Evolutionary conservation across 805 yeast species (phyloP), one percentile per base, ranked within the genome.

Genomic region (Ogataea minuta): DNA sequence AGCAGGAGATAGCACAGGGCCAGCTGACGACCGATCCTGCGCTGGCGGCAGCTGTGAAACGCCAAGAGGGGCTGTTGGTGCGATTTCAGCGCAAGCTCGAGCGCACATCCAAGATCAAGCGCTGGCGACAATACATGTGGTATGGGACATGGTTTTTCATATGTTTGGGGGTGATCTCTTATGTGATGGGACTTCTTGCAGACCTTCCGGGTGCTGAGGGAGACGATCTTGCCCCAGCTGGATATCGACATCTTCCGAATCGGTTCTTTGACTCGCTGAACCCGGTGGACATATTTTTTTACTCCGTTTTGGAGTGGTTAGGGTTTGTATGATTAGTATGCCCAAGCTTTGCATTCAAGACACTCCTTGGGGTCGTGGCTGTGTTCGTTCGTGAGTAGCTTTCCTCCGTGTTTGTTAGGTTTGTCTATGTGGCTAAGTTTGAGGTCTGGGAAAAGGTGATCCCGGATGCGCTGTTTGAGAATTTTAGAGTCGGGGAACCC

Each of bases 401-500:
- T 37, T 2, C 63, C 63, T 27, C 46, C 39, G 17, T 52, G 47
- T 11, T 42, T 42, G 34, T 43, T 50, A 6, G 58, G 54, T 36
- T 53, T 57, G 43, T 84, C 93, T 9, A 81, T 70, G 60, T 84
- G 95, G 6, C 88, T 89, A 46, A 85, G 60, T 10, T 63, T 54
- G 9, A 67, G 63, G 0, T 61, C 66, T 0, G 88, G 89, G 34
- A 67, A 73, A n/a, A 83, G 60, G 6, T 63, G 53, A 46, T 80
- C 76, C 45, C 93, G 62, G 4, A 88, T 76, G 35, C 73, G 66
- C 43, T 79, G 80, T 60, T 89, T 88, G 47, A 89, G 63, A 11
- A 77, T 72, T 56, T 88, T 89, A 12, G 91, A 77, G 57, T 89
- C 96, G 0, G 96, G 96, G 58, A 88, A 88, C 23, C 96, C 95